Base-by-base conservation (phyloP, 768 basidiomycete genomes). In the Trametes sanguinea region DNA sequence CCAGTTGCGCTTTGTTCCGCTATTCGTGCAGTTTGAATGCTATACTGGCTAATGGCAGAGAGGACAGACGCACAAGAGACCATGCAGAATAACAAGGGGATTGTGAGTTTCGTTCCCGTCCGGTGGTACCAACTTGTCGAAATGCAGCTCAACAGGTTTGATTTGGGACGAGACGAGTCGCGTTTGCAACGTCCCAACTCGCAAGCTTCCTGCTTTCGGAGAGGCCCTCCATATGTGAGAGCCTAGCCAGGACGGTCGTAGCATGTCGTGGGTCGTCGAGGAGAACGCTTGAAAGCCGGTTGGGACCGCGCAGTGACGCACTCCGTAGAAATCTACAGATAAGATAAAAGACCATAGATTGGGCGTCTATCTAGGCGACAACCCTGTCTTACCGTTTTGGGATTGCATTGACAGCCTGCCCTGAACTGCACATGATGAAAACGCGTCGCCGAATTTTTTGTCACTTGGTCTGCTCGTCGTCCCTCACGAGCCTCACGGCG, bases 1-100 rank as follows among this genome's bases (percentile, higher is more conserved):
- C 92, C 93, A 97, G 71, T 96, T 96, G 61, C 94, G 84, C 71
- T 95, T 94, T 42, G 88, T 92, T 0, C 93, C 94, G 66, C 92
- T 94, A 63, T 54, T 8, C 17, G 50, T 57, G 39, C 37, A 62
- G 66, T 45, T 64, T 65, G 35, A 45, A n/a, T 16, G 10, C 22
- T 27, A 14, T 27, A 14, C 11, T 16, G n/a, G 37, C 22, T 43
- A 8, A 4, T 10, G 40, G 6, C 11, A 17, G 10, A 57, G 39
- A 35, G 4, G 13, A 16, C 13, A 13, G 13, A 68, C 70, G 30
- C 62, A 77, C 76, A 77, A 74, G 1, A 77, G 65, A 6, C 76
- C 76, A 61, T 77, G 76, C 10, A 76, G 52, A 40, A 77, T 74
- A 9, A 76, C 70, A 10, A 76, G 66, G 3, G 75, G 68, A 42